These are phyloP conservation scores for Ogataea pini DNA, from an alignment of 805 yeast genomes.

Conservation along the genomic window DNA sequence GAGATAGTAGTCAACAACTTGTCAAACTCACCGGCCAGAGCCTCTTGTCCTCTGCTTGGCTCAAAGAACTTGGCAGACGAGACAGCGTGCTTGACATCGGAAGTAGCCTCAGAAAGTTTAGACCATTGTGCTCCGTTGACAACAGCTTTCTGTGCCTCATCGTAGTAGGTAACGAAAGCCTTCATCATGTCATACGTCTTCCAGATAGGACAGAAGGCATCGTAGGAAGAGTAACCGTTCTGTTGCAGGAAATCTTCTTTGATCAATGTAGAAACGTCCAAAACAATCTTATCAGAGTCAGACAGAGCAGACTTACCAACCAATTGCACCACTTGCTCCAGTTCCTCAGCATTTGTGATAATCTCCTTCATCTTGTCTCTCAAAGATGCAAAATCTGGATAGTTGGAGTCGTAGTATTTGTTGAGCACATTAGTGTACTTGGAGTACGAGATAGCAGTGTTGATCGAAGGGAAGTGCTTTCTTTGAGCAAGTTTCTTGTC, in stretches of 20 bases:
- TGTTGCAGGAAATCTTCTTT: slow-evolving; percentile 99
- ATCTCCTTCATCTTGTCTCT: slow-evolving; percentile 94
- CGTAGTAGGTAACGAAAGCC: slow-evolving; percentile 85
- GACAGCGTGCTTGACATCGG: slow-evolving; percentile 90
- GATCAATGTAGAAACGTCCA: slow-evolving; percentile 87
- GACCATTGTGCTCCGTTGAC: slow-evolving; percentile 94
- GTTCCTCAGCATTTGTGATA: slow-evolving; percentile 94
- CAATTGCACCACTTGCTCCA: slow-evolving; percentile 98
- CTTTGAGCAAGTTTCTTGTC: slow-evolving; percentile 99
- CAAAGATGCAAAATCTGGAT: slow-evolving; percentile 86
- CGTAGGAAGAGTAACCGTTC: slow-evolving; percentile 97
- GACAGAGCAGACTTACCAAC: slow-evolving; percentile 98
- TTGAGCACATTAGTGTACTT: slow-evolving; percentile 88
- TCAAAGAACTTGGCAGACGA: slow-evolving; percentile 95
- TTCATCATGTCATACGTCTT: slow-evolving; percentile 98
- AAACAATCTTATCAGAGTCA: slow-evolving; percentile 93
- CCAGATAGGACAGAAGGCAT: slow-evolving; percentile 99
- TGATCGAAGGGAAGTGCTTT: slow-evolving; percentile 99
- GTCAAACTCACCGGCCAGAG: slow-evolving; percentile 73
- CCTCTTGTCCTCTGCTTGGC: slow-evolving; percentile 88
- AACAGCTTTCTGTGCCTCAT: slow-evolving; percentile 97
- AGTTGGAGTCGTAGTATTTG: slow-evolving; percentile 81
- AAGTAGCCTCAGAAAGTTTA: slow-evolving; percentile 83
- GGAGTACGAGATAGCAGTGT: slow-evolving; percentile 94
- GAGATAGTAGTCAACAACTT: slow-evolving; percentile 71